phyloP scores from a whole-genome alignment of 306 rosid species.

The Prinsepia uniflora region DNA sequence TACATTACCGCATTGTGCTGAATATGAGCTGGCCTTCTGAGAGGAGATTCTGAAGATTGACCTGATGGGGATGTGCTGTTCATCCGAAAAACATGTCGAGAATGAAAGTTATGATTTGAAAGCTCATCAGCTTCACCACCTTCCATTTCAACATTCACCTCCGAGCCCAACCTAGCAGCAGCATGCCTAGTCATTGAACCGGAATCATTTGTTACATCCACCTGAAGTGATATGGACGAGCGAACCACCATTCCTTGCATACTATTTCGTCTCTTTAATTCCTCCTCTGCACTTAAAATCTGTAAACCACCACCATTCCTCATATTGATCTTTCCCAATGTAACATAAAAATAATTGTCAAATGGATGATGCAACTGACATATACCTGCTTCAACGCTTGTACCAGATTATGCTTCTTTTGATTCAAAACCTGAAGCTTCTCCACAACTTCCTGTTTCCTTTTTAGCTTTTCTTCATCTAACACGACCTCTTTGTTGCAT shows the following conservation, averaged over 20 bases:
- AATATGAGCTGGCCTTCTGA: slow-evolving; percentile 55
- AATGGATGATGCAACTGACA: background rate
- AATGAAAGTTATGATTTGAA: slow-evolving; percentile 45
- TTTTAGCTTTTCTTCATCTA: slow-evolving; percentile 43
- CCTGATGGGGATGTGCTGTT: slow-evolving; percentile 64
- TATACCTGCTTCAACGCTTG: slow-evolving; percentile 81
- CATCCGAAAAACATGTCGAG: slow-evolving; percentile 51
- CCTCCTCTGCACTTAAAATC: slow-evolving; percentile 94
- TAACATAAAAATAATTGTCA: background rate
- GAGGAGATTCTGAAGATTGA: slow-evolving; percentile 77
- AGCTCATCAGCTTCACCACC: slow-evolving; percentile 71
- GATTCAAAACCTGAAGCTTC: slow-evolving; percentile 67
- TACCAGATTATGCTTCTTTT: slow-evolving; percentile 79
- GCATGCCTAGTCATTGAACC: slow-evolving; percentile 58
- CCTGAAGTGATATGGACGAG: slow-evolving; percentile 52
- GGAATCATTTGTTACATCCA: slow-evolving; percentile 57
- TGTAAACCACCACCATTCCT: slow-evolving; percentile 34
- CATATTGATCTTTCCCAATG: background rate
- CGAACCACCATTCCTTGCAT: slow-evolving; percentile 48
- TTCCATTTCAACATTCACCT: slow-evolving; percentile 61
- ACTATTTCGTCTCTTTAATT: slow-evolving; percentile 61
- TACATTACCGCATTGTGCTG: slow-evolving; percentile 60
- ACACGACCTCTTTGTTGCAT: slow-evolving; percentile 35
- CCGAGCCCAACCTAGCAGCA: slow-evolving; percentile 49
- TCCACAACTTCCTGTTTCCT: slow-evolving; percentile 79